Evolutionary conservation across 768 basidiomycete species (phyloP).

Genomic region (Leucocoprinus leucothites): DNA sequence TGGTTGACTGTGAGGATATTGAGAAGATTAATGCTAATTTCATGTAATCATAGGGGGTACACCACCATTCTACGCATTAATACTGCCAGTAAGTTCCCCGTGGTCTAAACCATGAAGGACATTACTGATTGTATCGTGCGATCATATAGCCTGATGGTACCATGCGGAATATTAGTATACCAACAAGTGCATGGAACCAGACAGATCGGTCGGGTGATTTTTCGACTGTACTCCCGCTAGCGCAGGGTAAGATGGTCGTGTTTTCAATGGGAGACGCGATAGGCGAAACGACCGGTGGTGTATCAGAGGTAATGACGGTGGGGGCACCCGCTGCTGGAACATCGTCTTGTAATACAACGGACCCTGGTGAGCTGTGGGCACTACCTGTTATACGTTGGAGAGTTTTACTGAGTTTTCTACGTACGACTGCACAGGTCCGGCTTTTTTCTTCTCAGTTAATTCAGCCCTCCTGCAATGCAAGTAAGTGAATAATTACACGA

Average conservation of each 20-base stretch:
- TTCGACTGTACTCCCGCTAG: conserved; percentile 15
- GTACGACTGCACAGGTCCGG: conserved; percentile 15
- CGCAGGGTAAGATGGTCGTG: conserved; percentile 14
- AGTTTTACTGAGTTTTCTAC: not conserved
- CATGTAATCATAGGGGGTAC: conserved; percentile 19
- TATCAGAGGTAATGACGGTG: conserved; percentile 20
- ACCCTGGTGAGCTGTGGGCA: conserved; percentile 20
- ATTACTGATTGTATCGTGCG: not conserved
- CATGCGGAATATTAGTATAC: conserved; percentile 24
- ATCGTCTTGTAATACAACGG: conserved; percentile 20
- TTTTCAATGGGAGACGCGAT: conserved; percentile 27
- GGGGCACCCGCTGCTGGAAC: conserved; percentile 15
- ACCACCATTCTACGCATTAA: conserved; percentile 23
- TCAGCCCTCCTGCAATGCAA: conserved; percentile 23
- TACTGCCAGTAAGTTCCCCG: conserved; percentile 20
- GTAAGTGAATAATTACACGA: conserved; percentile 15
- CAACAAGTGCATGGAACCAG: conserved; percentile 17
- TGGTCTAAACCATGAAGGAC: not conserved
- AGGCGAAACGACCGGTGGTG: conserved; percentile 23
- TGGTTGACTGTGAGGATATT: not conserved
- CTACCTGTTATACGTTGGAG: no score
- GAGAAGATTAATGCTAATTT: not conserved
- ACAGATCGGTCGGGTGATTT: conserved; percentile 17
- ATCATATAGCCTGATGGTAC: conserved; percentile 19
- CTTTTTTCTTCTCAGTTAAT: conserved; percentile 26